Percentiles rank a stretch among this genome's conserved stretches.
These are phyloP conservation scores for Dryas alaskensis DNA, from an alignment of 306 rosid species.

Conservation along the genomic window DNA sequence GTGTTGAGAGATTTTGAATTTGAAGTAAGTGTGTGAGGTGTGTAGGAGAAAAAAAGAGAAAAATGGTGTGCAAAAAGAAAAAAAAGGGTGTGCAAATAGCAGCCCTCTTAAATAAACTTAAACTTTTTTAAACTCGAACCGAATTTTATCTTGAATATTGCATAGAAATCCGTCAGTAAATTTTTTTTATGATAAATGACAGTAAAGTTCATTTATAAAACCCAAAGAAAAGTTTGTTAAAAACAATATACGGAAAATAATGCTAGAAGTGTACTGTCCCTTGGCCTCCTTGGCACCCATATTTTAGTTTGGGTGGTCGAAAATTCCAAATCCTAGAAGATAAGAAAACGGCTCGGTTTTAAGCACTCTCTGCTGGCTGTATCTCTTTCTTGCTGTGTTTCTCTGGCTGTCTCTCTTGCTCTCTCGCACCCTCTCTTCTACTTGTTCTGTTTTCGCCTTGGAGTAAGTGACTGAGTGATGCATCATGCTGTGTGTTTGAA, in stretches of 20 bases:
- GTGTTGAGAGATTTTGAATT: too few relatives aligned
- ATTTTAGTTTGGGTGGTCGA: slow-evolving; percentile 12
- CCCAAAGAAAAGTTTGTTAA: too few relatives aligned
- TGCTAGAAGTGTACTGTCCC: not conserved
- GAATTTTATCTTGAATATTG: too few relatives aligned
- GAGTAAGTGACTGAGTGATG: not conserved
- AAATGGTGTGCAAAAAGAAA: too few relatives aligned
- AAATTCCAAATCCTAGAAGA: slow-evolving; percentile 21
- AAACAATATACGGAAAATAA: not conserved
- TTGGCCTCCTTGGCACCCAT: not conserved
- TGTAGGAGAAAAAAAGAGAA: too few relatives aligned
- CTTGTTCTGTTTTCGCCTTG: not conserved
- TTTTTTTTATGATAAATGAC: too few relatives aligned
- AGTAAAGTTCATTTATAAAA: too few relatives aligned
- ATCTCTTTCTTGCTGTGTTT: not conserved
- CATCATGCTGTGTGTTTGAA: slow-evolving; percentile 5
- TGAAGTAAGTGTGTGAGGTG: too few relatives aligned
- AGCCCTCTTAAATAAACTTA: too few relatives aligned
- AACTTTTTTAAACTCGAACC: too few relatives aligned
- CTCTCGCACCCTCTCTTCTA: not conserved
- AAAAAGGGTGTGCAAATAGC: too few relatives aligned
- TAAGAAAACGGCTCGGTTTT: slow-evolving; percentile 15
- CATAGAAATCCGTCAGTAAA: too few relatives aligned
- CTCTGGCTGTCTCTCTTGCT: not conserved
- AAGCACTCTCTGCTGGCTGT: not conserved